Conservation (phyloP, 75 land plant species). For the Ceratopteris richardii region DNA sequence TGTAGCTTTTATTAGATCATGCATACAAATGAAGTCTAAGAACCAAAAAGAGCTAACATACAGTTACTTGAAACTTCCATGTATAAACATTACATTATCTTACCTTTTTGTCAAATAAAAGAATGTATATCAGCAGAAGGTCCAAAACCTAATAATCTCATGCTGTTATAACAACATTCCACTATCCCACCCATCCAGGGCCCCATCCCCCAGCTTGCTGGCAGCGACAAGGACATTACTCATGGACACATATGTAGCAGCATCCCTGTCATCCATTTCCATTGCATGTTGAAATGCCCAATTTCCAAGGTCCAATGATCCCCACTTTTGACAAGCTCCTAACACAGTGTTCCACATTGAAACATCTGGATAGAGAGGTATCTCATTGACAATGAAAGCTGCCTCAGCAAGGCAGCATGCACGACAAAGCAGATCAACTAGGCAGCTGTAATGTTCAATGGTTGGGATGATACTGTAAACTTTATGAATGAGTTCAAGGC, state of each 20-base stretch:
- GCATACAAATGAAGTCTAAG: too few relatives aligned
- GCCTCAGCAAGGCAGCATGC: slow-evolving; percentile 9
- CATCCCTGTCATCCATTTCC: background rate
- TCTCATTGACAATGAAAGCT: background rate
- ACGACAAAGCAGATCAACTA: slow-evolving; percentile 12
- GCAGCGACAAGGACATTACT: slow-evolving; percentile 2
- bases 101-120: too few relatives aligned
- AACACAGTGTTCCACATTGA: slow-evolving; percentile 9
- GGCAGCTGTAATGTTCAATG: slow-evolving; percentile 9
- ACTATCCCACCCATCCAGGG: background rate
- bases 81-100: too few relatives aligned
- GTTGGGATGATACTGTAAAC: slow-evolving; percentile 14
- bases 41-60: too few relatives aligned
- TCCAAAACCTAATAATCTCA: too few relatives aligned
- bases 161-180: too few relatives aligned
- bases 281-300: background rate
- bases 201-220: slow-evolving; percentile 1
- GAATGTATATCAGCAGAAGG: too few relatives aligned
- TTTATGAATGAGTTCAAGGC: slow-evolving; percentile 9
- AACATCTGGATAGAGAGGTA: slow-evolving; percentile 2
- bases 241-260: slow-evolving; percentile 10
- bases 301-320: slow-evolving; percentile 3
- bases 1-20: too few relatives aligned
- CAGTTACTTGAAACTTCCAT: too few relatives aligned
- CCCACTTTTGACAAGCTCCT: slow-evolving; percentile 5